Percentiles rank a stretch among this genome's conserved stretches.
Evolutionary conservation across 768 basidiomycete species (phyloP).

Genomic region (Tremella fuciformis): DNA sequence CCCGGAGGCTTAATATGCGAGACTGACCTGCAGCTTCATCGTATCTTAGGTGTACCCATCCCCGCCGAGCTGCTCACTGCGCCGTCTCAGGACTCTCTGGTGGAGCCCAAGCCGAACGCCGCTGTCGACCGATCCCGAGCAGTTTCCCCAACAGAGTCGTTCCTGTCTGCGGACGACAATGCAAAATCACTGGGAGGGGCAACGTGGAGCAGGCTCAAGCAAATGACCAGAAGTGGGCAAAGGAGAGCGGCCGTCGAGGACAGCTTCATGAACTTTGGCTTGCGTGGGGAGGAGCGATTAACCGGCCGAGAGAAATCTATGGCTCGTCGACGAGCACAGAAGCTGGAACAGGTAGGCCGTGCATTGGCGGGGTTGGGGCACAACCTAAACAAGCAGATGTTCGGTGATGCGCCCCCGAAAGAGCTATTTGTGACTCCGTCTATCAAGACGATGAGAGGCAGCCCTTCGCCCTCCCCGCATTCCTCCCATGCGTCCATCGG

Average conservation of each 20-base stretch:
- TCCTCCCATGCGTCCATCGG: not conserved
- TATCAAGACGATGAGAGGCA: not conserved
- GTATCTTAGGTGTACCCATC: slow-evolving; percentile 31
- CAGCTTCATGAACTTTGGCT: slow-evolving; percentile 14
- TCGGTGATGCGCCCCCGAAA: slow-evolving; percentile 14
- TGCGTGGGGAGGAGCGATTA: slow-evolving; percentile 7
- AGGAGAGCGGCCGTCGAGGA: not conserved
- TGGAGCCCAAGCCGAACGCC: not conserved
- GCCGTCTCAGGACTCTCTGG: not conserved
- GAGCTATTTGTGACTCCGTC: slow-evolving; percentile 7
- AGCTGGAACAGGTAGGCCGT: slow-evolving; percentile 24
- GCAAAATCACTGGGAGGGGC: not conserved
- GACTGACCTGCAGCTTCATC: slow-evolving; percentile 18
- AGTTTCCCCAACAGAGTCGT: not conserved
- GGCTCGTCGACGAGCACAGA: slow-evolving; percentile 18
- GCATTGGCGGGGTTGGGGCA: not conserved
- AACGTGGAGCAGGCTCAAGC: slow-evolving; percentile 1
- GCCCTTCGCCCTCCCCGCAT: not conserved
- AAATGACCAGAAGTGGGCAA: not conserved
- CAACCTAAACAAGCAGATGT: not conserved
- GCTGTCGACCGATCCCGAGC: slow-evolving; percentile 8
- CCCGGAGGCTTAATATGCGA: not conserved
- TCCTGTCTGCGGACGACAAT: not conserved
- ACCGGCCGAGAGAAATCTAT: slow-evolving; percentile 21
- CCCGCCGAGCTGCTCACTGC: slow-evolving; percentile 15